A percentile compares a stretch with the other conserved stretches of the same genome.
Evolutionary conservation across 495 filamentous ascomycete species (phyloP).

Genomic region (Trichocladium antarcticum): DNA sequence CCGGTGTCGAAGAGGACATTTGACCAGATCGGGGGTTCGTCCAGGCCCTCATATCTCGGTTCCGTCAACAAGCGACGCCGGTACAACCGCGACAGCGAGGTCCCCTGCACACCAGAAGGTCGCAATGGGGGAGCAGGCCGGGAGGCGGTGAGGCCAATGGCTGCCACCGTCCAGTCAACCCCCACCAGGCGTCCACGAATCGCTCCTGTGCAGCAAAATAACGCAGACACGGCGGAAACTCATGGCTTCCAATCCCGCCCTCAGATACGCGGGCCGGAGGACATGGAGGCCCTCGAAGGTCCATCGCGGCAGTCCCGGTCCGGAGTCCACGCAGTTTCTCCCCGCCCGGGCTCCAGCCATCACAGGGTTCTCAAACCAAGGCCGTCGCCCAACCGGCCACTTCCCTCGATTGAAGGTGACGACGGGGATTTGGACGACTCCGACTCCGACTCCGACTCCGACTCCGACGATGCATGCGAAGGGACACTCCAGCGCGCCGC

Average conservation of each 20-base stretch:
- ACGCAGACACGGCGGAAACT: neutral
- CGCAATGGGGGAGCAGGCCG: neutral
- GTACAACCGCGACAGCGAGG: conserved; percentile 6
- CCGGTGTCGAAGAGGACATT: neutral
- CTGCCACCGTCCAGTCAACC: neutral
- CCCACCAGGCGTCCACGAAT: neutral
- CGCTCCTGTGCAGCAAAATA: neutral
- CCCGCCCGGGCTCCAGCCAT: neutral
- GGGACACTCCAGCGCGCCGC: neutral
- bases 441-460: neutral
- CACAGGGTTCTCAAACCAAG: neutral
- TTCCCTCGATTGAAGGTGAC: neutral
- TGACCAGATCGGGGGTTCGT: neutral
- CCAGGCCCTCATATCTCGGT: neutral
- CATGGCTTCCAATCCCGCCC: neutral
- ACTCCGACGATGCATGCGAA: conserved; percentile 2
- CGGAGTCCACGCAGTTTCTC: conserved; percentile 10
- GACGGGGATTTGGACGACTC: too few relatives aligned
- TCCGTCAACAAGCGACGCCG: conserved; percentile 9
- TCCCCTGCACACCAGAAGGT: neutral
- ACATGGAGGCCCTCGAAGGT: neutral
- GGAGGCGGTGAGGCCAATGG: neutral
- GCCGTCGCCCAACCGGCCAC: neutral
- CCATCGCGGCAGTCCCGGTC: conserved; percentile 25
- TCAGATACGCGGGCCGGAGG: neutral